phyloP scores from a whole-genome alignment of 1,284 basidiomycete genomes.

The Thelephora terrestris region DNA sequence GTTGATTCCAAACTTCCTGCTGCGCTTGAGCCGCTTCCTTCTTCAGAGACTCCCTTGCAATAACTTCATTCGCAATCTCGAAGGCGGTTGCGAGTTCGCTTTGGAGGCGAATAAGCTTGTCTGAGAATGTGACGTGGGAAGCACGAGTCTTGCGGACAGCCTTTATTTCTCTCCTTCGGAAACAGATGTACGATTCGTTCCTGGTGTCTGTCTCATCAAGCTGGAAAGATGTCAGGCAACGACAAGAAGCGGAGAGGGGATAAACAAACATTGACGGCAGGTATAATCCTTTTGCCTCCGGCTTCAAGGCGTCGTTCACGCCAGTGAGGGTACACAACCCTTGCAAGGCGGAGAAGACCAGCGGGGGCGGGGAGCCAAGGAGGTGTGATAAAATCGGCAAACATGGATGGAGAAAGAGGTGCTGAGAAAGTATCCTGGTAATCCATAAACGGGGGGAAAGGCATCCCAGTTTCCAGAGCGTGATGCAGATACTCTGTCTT shows the following conservation, averaged over 20 bases:
- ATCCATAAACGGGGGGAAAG: slow-evolving; percentile 71
- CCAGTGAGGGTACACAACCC: slow-evolving; percentile 22
- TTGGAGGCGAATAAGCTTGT: slow-evolving; percentile 77
- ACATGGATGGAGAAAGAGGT: slow-evolving; percentile 16
- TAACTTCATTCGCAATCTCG: slow-evolving; percentile 61
- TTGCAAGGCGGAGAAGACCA: slow-evolving; percentile 17
- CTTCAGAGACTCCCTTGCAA: slow-evolving; percentile 71
- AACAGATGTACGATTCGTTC: slow-evolving; percentile 97
- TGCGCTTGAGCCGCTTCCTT: slow-evolving; percentile 50
- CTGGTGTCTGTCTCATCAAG: slow-evolving; percentile 84
- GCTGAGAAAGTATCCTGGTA: slow-evolving; percentile 21
- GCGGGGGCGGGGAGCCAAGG: slow-evolving; percentile 17
- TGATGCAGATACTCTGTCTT: slow-evolving; percentile 88
- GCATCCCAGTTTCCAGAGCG: slow-evolving; percentile 50
- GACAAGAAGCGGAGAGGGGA: slow-evolving; percentile 4
- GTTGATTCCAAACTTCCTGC: slow-evolving; percentile 69
- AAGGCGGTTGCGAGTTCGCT: slow-evolving; percentile 65
- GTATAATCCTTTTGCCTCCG: slow-evolving; percentile 23
- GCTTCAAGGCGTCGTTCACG: slow-evolving; percentile 22
- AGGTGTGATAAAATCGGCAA: slow-evolving; percentile 19
- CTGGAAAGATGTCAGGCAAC: slow-evolving; percentile 27
- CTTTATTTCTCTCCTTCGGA: slow-evolving; percentile 93
- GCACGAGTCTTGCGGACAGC: slow-evolving; percentile 90
- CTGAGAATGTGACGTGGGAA: slow-evolving; percentile 80
- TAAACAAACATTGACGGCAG: slow-evolving; percentile 21